Evolutionary conservation across 78 protist species (phyloP).

Genomic region (Abeoforma whisleri): DNA sequence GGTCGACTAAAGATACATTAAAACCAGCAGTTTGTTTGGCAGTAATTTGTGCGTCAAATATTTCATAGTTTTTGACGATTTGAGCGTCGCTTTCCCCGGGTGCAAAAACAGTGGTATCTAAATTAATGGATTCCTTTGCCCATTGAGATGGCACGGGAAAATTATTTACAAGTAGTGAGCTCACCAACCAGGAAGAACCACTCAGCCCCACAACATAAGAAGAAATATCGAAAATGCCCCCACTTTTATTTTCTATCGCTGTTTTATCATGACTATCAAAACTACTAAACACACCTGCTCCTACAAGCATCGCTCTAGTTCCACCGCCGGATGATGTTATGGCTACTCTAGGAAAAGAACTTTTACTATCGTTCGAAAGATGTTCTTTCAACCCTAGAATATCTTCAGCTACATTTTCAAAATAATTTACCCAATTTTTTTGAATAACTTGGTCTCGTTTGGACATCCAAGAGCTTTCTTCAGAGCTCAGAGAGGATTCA

Average conservation of each 20-base stretch:
- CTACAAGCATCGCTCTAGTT: background rate
- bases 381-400: background rate
- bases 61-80: background rate
- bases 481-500: background rate
- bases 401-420: no score
- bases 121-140: background rate
- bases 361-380: background rate
- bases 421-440: background rate
- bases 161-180: slow-evolving; percentile 11
- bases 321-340: background rate
- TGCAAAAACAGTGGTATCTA: background rate
- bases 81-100: slow-evolving; percentile 11
- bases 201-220: slow-evolving; percentile 1
- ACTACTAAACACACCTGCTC: slow-evolving; percentile 18
- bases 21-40: slow-evolving; percentile 27
- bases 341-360: background rate
- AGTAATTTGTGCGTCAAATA: background rate
- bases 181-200: slow-evolving; percentile 12
- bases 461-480: background rate
- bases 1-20: slow-evolving; percentile 23
- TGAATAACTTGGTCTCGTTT: background rate
- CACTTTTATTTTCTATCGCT: background rate
- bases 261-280: background rate
- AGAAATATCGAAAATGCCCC: slow-evolving; percentile 10
- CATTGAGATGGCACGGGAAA: slow-evolving; percentile 12